These are phyloP conservation scores for Cutaneotrichosporon spelunceum DNA, from an alignment of 1,284 basidiomycete genomes.

Conservation along the genomic window DNA sequence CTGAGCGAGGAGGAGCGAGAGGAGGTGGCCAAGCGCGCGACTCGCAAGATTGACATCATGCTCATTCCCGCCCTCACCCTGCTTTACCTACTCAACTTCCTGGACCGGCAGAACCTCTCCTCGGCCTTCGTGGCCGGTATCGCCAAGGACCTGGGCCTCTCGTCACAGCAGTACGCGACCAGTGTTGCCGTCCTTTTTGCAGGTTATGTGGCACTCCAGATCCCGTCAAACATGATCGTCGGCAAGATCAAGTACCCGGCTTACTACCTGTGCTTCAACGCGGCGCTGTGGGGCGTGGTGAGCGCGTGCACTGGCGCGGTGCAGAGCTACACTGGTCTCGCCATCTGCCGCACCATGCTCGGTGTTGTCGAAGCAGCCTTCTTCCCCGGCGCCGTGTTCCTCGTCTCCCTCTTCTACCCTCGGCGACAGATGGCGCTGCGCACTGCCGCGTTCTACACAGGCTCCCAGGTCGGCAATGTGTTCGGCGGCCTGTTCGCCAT, in stretches of 20 bases:
- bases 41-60: slow-evolving; percentile 40
- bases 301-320: slow-evolving; percentile 40
- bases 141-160: slow-evolving; percentile 31
- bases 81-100: slow-evolving; percentile 1
- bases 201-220: slow-evolving; percentile 39
- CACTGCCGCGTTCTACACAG: slow-evolving; percentile 43
- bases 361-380: slow-evolving; percentile 38
- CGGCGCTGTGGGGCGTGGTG: slow-evolving; percentile 40
- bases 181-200: slow-evolving; percentile 51
- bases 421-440: slow-evolving; percentile 40
- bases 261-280: slow-evolving; percentile 33
- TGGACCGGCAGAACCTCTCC: slow-evolving; percentile 17
- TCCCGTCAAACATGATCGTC: slow-evolving; percentile 44
- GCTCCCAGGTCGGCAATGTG: slow-evolving; percentile 48
- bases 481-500: slow-evolving; percentile 46
- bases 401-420: slow-evolving; percentile 38
- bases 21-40: slow-evolving; percentile 30
- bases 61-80: slow-evolving; percentile 17
- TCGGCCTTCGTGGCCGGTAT: slow-evolving; percentile 40
- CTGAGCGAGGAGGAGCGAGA: slow-evolving; percentile 34
- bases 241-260: slow-evolving; percentile 16
- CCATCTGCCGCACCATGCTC: slow-evolving; percentile 35
- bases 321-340: slow-evolving; percentile 34
- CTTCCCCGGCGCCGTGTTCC: slow-evolving; percentile 30
- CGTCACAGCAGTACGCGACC: slow-evolving; percentile 44